These are phyloP conservation scores for Corymbia citriodora DNA, from an alignment of 441 rosid genomes.

Conservation along the genomic window DNA sequence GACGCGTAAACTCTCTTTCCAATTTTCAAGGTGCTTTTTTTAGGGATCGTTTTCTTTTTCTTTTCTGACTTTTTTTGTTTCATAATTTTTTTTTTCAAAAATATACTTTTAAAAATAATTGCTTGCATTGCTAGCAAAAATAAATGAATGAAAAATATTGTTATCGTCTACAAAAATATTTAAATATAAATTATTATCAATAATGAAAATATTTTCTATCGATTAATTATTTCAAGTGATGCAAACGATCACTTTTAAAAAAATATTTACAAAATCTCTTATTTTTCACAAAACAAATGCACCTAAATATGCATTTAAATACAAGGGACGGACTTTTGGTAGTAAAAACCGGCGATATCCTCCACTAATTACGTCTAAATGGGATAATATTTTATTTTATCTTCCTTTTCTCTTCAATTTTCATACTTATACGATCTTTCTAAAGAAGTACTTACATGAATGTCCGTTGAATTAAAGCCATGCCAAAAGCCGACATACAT, in stretches of 20 bases:
- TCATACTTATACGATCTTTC: not conserved
- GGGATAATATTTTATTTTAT: not conserved
- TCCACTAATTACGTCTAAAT: not conserved
- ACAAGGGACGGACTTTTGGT: not conserved
- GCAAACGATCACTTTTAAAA: accelerated
- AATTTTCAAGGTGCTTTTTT: accelerated
- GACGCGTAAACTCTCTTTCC: not conserved
- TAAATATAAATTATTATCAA: accelerated
- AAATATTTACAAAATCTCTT: not conserved
- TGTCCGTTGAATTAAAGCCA: not conserved
- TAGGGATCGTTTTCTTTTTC: not conserved
- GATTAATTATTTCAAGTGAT: not conserved
- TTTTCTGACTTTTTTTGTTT: not conserved
- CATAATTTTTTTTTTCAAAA: not conserved
- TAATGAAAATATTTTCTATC: accelerated
- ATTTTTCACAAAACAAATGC: not conserved
- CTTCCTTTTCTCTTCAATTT: not conserved
- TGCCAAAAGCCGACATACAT: not conserved
- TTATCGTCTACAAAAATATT: accelerated
- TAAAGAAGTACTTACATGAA: not conserved
- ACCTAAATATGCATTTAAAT: not conserved
- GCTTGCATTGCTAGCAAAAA: accelerated
- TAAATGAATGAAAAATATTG: not conserved
- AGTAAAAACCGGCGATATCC: not conserved
- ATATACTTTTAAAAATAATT: not conserved